Evolutionary conservation across 2,329 filamentous ascomycete species (phyloP), one percentile per base, ranked within the genome.

Genomic region (Fonsecaea pedrosoi): DNA sequence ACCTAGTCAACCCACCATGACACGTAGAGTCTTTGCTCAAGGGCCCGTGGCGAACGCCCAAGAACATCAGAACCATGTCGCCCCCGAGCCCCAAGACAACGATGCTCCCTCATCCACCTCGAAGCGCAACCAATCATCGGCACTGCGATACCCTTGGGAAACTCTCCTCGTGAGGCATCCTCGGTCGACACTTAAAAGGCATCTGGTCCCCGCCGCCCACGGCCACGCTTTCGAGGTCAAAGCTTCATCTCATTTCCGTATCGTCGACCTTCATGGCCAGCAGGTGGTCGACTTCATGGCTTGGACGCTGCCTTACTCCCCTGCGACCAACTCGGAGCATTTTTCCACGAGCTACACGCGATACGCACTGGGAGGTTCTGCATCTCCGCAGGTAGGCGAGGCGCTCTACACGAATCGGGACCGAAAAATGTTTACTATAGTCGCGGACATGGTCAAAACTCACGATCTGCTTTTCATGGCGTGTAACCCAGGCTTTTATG

Each of bases 401-500:
- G 72, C 62, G 62, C 73, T 80, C 6, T 77, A 75, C 72, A 78
- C 76, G 15, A 79, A 79, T 70, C 74, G 71, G 35, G 76, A 79
- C 61, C 72, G 75, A 34, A 74, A 75, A 0, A 74, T 80, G 38
- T 72, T 80, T 15, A 71, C 73, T n/a, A 68, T 80, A 37, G 73
- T 74, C 7, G 74, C 73, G 32, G 78, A 80, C 64, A 78, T 77
- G 9, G 77, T 78, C 50, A 77, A 78, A 59, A 75, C 77, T 34
- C 78, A 80, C 72, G 78, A 79, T 64, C 78, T 79, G 76, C 78
- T 76, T 1, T 78, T 77, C 74, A 79, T 80, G 77, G 75, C 75
- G 10, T 80, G 78, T 69, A 78, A 76, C 64, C 78, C 78, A 1
- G 73, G 75, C 37, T 72, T 80, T 60, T 80, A 80, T 64, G 69